Evolutionary conservation across 2,329 filamentous ascomycete genomes (phyloP).

Genomic region (Cryoendolithus antarcticus): DNA sequence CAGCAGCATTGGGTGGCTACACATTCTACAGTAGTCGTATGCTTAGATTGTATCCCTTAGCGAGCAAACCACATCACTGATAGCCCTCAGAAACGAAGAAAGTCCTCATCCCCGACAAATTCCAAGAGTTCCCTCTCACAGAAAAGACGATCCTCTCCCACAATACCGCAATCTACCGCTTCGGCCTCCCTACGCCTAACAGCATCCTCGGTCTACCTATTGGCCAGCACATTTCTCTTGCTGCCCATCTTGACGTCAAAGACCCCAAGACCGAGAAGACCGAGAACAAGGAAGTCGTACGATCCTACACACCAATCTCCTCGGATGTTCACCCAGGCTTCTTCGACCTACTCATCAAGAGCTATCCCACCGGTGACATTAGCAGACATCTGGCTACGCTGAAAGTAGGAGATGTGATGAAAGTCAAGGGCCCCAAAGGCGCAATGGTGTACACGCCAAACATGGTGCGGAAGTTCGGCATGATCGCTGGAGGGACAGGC

Average conservation of each 20-base stretch:
- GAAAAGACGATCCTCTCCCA: conserved; percentile 94
- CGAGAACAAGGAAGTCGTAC: conserved; percentile 68
- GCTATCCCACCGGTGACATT: conserved; percentile 95
- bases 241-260: conserved; percentile 63
- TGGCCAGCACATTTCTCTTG: conserved; percentile 97
- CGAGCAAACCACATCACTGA: conserved; percentile 2
- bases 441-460: conserved; percentile 96
- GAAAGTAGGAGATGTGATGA: conserved; percentile 73
- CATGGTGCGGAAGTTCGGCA: conserved; percentile 91
- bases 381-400: conserved; percentile 81
- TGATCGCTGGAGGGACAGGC: conserved; percentile 94
- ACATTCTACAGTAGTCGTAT: conserved; percentile 62
- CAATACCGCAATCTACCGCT: conserved; percentile 99
- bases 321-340: conserved; percentile 80
- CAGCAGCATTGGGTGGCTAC: conserved; percentile 52
- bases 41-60: too few relatives aligned
- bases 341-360: conserved; percentile 96
- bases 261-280: conserved; percentile 51
- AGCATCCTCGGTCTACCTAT: conserved; percentile 91
- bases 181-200: conserved; percentile 63
- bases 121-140: conserved; percentile 85
- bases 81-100: conserved; percentile 53
- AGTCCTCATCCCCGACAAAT: conserved; percentile 73
- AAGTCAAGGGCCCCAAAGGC: conserved; percentile 87
- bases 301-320: conserved; percentile 85